Conservation (phyloP, 257 asterid genomes). For the Jacaranda mimosifolia region DNA sequence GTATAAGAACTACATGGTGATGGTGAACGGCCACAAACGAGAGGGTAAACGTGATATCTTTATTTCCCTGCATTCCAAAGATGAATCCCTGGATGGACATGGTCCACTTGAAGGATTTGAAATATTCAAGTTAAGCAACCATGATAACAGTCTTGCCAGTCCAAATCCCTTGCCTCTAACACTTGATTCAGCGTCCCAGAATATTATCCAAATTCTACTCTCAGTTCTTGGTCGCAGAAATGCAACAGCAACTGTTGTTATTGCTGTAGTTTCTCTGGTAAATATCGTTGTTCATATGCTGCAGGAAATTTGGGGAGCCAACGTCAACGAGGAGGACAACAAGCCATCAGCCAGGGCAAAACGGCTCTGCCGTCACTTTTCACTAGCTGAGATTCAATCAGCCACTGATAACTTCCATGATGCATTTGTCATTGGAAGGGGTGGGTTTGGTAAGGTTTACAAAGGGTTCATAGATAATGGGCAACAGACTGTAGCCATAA, state of each 20-base stretch:
- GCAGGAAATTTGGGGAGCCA: conserved; percentile 40
- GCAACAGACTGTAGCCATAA: conserved; percentile 56
- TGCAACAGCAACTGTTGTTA: conserved; percentile 45
- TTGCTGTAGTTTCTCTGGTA: conserved; percentile 48
- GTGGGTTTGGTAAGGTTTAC: no score
- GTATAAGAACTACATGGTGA: conserved; percentile 63
- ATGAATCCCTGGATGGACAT: conserved; percentile 28
- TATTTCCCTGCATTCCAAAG: conserved; percentile 50
- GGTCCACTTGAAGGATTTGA: conserved; percentile 71
- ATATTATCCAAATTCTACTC: conserved; percentile 14
- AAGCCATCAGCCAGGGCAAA: conserved; percentile 38
- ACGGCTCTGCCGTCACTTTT: conserved; percentile 54
- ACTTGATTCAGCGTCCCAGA: conserved; percentile 28
- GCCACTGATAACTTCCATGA: no score
- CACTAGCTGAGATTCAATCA: conserved; percentile 55
- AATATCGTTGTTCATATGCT: conserved; percentile 47
- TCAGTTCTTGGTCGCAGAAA: conserved; percentile 44
- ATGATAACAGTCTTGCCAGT: conserved; percentile 5
- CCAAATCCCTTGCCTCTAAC: conserved; percentile 40
- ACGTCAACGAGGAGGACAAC: conserved; percentile 39
- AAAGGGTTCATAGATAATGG: not conserved
- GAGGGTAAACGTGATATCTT: conserved; percentile 56
- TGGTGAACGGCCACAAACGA: conserved; percentile 60
- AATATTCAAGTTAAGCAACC: conserved; percentile 72
- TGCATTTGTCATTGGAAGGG: no score